A percentile compares a stretch with the other conserved stretches of the same genome.
Evolutionary conservation across 495 filamentous ascomycete genomes (phyloP).

Genomic region (Podospora pseudoanserina): DNA sequence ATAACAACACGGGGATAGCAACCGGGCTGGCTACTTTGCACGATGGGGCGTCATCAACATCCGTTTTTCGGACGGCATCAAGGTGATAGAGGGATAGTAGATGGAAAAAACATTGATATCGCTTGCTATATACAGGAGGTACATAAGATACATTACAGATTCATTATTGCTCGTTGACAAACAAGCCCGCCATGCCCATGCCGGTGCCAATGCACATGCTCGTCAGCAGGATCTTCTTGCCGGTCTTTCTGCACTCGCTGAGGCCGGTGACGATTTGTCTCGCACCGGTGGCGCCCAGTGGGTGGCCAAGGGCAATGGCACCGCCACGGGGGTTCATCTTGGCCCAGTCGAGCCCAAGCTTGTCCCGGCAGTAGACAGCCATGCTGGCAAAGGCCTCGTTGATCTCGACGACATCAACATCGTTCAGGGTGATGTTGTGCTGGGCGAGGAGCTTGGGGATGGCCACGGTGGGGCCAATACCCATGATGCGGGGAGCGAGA

Average conservation of each 20-base stretch:
- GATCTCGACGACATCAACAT: conserved; percentile 87
- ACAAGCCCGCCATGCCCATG: conserved; percentile 78
- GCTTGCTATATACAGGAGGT: neutral
- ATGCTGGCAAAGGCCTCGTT: conserved; percentile 98
- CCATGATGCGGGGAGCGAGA: conserved; percentile 90
- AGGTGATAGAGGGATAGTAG: neutral
- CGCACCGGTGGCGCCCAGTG: conserved; percentile 74
- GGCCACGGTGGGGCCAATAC: conserved; percentile 88
- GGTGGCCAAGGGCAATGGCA: conserved; percentile 75
- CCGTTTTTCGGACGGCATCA: neutral
- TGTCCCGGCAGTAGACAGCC: conserved; percentile 87
- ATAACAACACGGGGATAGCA: neutral
- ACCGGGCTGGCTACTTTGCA: neutral
- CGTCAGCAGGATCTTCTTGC: conserved; percentile 79
- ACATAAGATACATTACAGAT: neutral
- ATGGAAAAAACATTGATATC: neutral
- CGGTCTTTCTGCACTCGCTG: conserved; percentile 71
- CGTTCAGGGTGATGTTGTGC: conserved; percentile 71
- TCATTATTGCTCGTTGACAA: conserved; percentile 68
- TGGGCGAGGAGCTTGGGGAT: conserved; percentile 90
- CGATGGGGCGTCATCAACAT: neutral
- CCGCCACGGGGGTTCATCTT: conserved; percentile 91
- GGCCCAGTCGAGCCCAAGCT: conserved; percentile 67
- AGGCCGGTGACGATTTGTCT: conserved; percentile 81
- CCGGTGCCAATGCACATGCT: conserved; percentile 87